Conservation (phyloP, 345 rosid species). For the Populus tremula region DNA sequence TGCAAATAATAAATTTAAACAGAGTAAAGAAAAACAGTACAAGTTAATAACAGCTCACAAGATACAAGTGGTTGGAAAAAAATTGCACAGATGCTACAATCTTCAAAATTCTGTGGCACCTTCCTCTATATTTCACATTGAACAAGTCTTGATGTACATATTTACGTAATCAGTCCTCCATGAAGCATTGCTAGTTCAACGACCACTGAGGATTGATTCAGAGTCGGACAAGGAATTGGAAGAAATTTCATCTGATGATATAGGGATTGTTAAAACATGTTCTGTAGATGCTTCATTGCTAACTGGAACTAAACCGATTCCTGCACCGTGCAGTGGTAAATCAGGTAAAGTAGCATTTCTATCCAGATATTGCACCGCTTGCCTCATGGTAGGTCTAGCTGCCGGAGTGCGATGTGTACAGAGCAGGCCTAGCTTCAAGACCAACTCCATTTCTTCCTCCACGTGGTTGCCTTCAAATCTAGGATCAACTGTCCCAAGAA, state of each 20-base stretch:
- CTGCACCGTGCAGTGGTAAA: background rate
- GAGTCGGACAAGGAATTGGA: slow-evolving; percentile 17
- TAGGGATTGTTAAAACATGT: background rate
- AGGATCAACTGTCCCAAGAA: slow-evolving; percentile 16
- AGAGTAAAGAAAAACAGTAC: too few species aligned
- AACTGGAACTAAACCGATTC: background rate
- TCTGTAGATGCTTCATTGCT: background rate
- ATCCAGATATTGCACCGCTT: slow-evolving; percentile 16
- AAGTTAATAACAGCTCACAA: too few species aligned
- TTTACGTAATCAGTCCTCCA: background rate
- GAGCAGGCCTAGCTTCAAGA: slow-evolving; percentile 18
- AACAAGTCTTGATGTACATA: background rate
- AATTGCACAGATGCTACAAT: too few species aligned
- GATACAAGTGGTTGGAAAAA: too few species aligned
- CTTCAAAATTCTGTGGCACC: background rate
- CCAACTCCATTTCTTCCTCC: slow-evolving; percentile 16
- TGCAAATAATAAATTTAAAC: too few species aligned
- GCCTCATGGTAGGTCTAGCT: slow-evolving; percentile 24
- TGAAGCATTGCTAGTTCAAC: slow-evolving; percentile 7
- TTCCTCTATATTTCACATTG: background rate
- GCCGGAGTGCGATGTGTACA: slow-evolving; percentile 3
- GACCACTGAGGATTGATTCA: slow-evolving; percentile 27
- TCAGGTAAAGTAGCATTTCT: slow-evolving; percentile 6
- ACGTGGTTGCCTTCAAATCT: slow-evolving; percentile 8
- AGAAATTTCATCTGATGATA: slow-evolving; percentile 10